Evolutionary conservation across 2,329 filamentous ascomycete genomes (phyloP).

Genomic region (Venturia carpophila): DNA sequence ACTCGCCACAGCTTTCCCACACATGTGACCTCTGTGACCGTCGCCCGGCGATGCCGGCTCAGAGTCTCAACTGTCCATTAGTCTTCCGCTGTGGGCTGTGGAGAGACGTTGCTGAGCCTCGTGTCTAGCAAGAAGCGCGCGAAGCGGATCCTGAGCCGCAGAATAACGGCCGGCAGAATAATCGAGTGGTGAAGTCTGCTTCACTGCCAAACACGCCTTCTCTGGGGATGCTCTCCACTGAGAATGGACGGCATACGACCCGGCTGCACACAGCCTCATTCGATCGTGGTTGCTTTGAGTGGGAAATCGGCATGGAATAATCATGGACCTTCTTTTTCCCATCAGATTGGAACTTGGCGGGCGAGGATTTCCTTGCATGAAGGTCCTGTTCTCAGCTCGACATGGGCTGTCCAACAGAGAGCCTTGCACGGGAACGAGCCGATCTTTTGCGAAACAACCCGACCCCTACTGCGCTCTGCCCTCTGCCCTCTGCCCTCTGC

Average conservation of each 20-base stretch:
- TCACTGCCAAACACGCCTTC: background rate
- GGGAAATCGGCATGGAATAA: background rate
- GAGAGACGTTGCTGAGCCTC: background rate
- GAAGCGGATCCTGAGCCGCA: background rate
- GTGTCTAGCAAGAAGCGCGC: background rate
- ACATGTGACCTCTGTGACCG: no score
- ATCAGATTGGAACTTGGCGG: slow-evolving; percentile 1
- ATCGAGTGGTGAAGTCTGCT: background rate
- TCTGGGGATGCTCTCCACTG: background rate
- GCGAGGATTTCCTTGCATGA: slow-evolving; percentile 8
- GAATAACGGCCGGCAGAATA: background rate
- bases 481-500: no score
- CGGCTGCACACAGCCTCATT: slow-evolving; percentile 1
- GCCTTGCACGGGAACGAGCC: background rate
- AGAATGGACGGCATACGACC: background rate
- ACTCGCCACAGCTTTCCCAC: background rate
- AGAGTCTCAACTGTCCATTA: background rate
- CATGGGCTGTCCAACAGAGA: slow-evolving; percentile 1
- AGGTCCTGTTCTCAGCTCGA: slow-evolving; percentile 2
- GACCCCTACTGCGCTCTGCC: no score
- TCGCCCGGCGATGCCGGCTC: background rate
- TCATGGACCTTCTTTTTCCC: background rate
- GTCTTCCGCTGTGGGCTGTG: background rate
- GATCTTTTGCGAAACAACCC: slow-evolving; percentile 2
- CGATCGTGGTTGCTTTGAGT: background rate